phyloP scores from a whole-genome alignment of 257 asterid species.

The Osmanthus fragrans region DNA sequence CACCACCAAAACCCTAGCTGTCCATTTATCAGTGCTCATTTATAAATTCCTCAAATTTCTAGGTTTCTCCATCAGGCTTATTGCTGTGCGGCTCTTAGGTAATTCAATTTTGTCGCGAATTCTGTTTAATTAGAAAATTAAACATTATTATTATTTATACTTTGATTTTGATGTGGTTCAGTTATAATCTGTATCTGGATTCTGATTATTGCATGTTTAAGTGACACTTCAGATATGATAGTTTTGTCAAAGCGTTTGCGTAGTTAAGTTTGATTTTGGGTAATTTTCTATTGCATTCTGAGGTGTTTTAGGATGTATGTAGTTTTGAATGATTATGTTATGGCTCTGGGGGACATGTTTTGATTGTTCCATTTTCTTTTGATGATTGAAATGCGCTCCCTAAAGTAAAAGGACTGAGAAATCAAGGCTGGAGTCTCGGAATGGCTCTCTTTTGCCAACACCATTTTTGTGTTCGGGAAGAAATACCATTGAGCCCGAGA shows the following conservation, averaged over 20 bases:
- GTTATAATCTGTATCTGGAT: neutral
- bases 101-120: neutral
- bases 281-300: neutral
- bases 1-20: neutral
- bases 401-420: constrained; percentile 14
- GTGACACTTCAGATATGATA: neutral
- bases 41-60: neutral
- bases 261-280: neutral
- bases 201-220: neutral
- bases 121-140: neutral
- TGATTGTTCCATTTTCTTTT: constrained; percentile 22
- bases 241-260: neutral
- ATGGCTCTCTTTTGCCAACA: constrained; percentile 41
- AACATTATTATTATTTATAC: neutral
- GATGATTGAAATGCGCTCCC: constrained; percentile 55
- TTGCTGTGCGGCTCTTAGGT: neutral
- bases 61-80: neutral
- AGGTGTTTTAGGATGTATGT: neutral
- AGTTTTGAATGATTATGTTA: neutral
- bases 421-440: constrained; percentile 97
- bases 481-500: constrained; percentile 74
- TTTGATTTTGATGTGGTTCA: neutral
- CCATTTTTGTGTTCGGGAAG: constrained; percentile 47
- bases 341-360: constrained; percentile 23
- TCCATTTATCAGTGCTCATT: neutral